Percentiles rank a stretch among this genome's conserved stretches.
phyloP scores from a whole-genome alignment of 2,329 filamentous ascomycete species.

The Epichloe aotearoae region DNA sequence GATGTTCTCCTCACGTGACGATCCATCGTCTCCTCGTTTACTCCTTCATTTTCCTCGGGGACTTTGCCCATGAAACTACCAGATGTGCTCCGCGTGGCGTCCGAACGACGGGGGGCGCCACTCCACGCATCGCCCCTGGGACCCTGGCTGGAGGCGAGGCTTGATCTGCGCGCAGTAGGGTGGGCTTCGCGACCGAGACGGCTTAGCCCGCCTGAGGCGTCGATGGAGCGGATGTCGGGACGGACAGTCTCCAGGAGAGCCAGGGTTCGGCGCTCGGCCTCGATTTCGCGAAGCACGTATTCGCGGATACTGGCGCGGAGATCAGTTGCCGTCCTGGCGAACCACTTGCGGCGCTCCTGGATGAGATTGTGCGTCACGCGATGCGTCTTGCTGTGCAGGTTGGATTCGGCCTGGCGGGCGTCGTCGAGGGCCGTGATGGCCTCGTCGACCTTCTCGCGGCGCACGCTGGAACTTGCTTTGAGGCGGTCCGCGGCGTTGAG shows the following conservation, averaged over 20 bases:
- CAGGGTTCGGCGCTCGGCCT: slow-evolving; percentile 82
- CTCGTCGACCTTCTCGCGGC: slow-evolving; percentile 92
- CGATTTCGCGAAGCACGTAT: slow-evolving; percentile 88
- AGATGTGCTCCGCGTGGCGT: slow-evolving; percentile 67
- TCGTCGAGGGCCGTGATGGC: slow-evolving; percentile 87
- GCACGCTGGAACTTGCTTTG: slow-evolving; percentile 74
- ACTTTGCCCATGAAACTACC: slow-evolving; percentile 55
- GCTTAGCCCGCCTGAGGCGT: slow-evolving; percentile 78
- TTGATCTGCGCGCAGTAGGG: slow-evolving; percentile 59
- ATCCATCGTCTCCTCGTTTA: slow-evolving; percentile 24
- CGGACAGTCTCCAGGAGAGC: slow-evolving; percentile 88
- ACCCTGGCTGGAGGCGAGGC: slow-evolving; percentile 76
- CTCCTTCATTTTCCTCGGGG: slow-evolving; percentile 44
- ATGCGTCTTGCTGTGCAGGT: slow-evolving; percentile 73
- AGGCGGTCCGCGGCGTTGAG: slow-evolving; percentile 78
- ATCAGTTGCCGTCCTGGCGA: slow-evolving; percentile 72
- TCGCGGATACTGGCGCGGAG: slow-evolving; percentile 74
- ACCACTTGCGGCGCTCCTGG: slow-evolving; percentile 83
- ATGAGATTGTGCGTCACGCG: slow-evolving; percentile 82
- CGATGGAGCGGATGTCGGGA: slow-evolving; percentile 85
- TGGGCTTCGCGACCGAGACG: slow-evolving; percentile 81
- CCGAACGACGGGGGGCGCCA: slow-evolving; percentile 67
- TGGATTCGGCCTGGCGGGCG: slow-evolving; percentile 66
- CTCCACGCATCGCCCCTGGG: slow-evolving; percentile 98
- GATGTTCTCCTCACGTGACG: neutral